phyloP scores from a whole-genome alignment of 306 rosid genomes.

The Styphnolobium japonicum region DNA sequence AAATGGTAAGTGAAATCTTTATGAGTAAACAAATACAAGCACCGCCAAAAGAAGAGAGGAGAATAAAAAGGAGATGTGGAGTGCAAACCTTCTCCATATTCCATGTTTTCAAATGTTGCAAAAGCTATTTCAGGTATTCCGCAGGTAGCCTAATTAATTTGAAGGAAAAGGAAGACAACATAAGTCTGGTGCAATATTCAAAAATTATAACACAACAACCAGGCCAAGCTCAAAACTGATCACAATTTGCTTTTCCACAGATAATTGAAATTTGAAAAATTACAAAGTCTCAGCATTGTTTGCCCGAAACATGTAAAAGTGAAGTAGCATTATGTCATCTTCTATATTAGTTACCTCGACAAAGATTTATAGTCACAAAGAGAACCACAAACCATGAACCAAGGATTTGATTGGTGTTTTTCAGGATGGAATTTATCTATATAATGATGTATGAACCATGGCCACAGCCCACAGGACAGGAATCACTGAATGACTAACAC shows the following conservation, averaged over 20 bases:
- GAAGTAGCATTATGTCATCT: background rate
- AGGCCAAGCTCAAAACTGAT: slow-evolving; percentile 22
- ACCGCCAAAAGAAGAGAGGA: background rate
- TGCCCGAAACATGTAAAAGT: background rate
- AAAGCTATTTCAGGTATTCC: slow-evolving; percentile 97
- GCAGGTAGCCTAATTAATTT: slow-evolving; percentile 73
- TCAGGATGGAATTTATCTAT: background rate
- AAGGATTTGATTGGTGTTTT: slow-evolving; percentile 23
- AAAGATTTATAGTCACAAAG: slow-evolving; percentile 2
- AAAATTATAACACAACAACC: slow-evolving; percentile 15
- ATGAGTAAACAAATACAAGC: slow-evolving; percentile 4
- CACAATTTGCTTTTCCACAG: background rate
- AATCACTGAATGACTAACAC: background rate
- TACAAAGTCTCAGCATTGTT: background rate
- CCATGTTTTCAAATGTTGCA: slow-evolving; percentile 95
- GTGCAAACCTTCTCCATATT: slow-evolving; percentile 84
- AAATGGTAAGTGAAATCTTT: slow-evolving; percentile 20
- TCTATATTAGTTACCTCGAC: slow-evolving; percentile 19
- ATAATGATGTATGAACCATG: background rate
- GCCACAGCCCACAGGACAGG: background rate
- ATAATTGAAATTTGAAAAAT: slow-evolving; percentile 12
- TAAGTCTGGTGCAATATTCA: slow-evolving; percentile 31
- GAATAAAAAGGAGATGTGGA: slow-evolving; percentile 19
- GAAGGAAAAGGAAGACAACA: slow-evolving; percentile 22
- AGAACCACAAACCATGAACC: slow-evolving; percentile 6